Base-by-base conservation (phyloP, 495 filamentous ascomycete genomes). In the Oidiodendron maius region DNA sequence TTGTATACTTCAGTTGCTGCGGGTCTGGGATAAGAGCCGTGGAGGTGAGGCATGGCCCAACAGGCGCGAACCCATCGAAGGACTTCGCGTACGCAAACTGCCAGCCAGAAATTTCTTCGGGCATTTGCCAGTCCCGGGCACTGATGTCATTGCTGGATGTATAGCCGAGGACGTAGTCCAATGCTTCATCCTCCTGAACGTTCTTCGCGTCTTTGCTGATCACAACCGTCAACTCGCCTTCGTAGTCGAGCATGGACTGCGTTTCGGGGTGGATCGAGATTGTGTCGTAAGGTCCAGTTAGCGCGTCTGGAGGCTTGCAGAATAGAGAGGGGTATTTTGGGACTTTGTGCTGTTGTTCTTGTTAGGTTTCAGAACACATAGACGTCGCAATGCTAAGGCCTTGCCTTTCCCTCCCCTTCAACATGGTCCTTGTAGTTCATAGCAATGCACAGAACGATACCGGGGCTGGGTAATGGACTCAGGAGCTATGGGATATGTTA, bases 391-490 rank as follows among this genome's bases (percentile, higher is more conserved):
- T 32, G 35, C 13, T 15, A 13, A 37, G 4, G 69, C 69, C 1
- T 53, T 65, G 21, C 56, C 57, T 59, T 71, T n/a, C n/a, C n/a
- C n/a, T n/a, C n/a, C n/a, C n/a, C 69, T 40, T 58, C 61, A 8
- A 67, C 69, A 26, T 74, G 71, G 4, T 64, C 61, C 22, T 40
- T 30, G 51, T 72, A 74, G 39, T 74, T 74, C 24, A 72, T 55
- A 4, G 69, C 71, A 17, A 71, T 56, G 48, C 70, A 72, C 40
- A 64, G 53, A 37, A 71, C 62, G 13, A 49, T 42, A 2, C 36
- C 25, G 1, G 36, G 15, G 2, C 12, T 5, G 12, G n/a, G 20
- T 2, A 49, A 17, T 6, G 46, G 46, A 20, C 21, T 18, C 12
- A 35, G 26, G 17, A 44, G 23, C 23, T 34, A n/a, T n/a, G n/a